phyloP scores from a whole-genome alignment of 148 eudicot species.

The Diospyros lotus region DNA sequence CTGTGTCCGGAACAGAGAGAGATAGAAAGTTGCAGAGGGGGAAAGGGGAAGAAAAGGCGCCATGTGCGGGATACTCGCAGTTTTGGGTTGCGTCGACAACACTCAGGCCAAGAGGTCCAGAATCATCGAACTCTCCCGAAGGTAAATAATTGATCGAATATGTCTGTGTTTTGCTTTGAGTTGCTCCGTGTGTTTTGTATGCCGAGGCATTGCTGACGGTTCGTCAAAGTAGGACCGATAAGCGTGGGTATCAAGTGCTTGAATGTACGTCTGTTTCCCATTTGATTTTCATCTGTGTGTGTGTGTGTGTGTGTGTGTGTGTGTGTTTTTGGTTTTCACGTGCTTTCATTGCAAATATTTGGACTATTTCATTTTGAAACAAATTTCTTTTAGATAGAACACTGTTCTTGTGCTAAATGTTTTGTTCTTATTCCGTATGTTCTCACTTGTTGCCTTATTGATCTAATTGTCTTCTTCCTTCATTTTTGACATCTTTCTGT shows the following conservation, averaged over 20 bases:
- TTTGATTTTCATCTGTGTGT: not conserved
- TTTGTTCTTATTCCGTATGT: not conserved
- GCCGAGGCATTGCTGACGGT: not conserved
- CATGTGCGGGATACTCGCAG: conserved; percentile 97
- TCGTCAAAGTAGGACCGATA: too few relatives aligned
- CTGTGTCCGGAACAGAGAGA: not conserved
- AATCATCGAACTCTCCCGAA: conserved; percentile 84
- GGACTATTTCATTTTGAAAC: not conserved
- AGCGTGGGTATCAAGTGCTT: not conserved
- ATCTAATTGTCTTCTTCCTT: too few relatives aligned
- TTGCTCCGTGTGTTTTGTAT: not conserved
- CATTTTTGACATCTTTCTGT: too few relatives aligned
- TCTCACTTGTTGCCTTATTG: not conserved
- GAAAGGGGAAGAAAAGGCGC: conserved; percentile 17
- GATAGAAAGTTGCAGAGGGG: conserved; percentile 1
- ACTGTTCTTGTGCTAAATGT: too few relatives aligned
- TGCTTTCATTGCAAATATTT: not conserved
- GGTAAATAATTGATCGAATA: conserved; percentile 25
- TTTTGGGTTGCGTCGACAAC: conserved; percentile 74
- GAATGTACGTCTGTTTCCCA: not conserved
- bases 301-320: too few relatives aligned
- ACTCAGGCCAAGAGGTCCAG: conserved; percentile 71
- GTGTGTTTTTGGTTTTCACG: not conserved
- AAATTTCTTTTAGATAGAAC: not conserved
- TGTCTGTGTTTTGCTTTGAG: not conserved